Evolutionary conservation across 805 yeast genomes (phyloP).

Genomic region (Metschnikowia lunata): DNA sequence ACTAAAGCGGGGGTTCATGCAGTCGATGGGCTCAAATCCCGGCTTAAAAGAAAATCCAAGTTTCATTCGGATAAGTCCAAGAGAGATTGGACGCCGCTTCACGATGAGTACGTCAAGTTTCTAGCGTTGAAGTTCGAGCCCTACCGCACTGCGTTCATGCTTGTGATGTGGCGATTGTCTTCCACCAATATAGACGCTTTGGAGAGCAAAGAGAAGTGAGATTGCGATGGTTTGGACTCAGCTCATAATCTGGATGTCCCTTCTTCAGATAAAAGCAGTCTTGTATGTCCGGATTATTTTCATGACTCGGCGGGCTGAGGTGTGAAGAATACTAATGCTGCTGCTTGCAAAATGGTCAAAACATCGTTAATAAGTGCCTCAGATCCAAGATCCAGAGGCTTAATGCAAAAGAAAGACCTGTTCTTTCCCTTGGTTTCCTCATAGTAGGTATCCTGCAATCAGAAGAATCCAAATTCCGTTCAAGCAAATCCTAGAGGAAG

Average conservation of each 20-base stretch:
- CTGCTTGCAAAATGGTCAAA: no score
- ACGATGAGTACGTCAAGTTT: conserved; percentile 52
- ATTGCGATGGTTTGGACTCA: no score
- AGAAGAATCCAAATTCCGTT: background rate
- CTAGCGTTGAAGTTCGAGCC: conserved; percentile 63
- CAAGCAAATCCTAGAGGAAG: background rate
- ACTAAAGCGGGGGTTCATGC: conserved; percentile 33
- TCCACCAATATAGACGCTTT: conserved; percentile 51
- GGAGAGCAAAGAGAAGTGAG: conserved; percentile 13
- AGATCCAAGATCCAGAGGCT: no score
- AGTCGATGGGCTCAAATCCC: conserved; percentile 29
- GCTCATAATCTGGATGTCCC: background rate
- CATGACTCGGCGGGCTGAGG: no score
- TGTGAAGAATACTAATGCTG: no score
- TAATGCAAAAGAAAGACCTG: no score
- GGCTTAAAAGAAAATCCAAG: conserved; percentile 35
- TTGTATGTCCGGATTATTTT: background rate
- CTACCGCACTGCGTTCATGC: conserved; percentile 61
- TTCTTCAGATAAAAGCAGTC: background rate
- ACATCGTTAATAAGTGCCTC: no score
- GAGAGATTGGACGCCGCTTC: conserved; percentile 62
- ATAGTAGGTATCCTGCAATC: no score
- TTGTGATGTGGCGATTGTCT: conserved; percentile 69
- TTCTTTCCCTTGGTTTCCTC: no score
- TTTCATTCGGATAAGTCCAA: conserved; percentile 35